Base-by-base conservation (phyloP, 2,329 filamentous ascomycete species). In the Lasiodiplodia citricola region DNA sequence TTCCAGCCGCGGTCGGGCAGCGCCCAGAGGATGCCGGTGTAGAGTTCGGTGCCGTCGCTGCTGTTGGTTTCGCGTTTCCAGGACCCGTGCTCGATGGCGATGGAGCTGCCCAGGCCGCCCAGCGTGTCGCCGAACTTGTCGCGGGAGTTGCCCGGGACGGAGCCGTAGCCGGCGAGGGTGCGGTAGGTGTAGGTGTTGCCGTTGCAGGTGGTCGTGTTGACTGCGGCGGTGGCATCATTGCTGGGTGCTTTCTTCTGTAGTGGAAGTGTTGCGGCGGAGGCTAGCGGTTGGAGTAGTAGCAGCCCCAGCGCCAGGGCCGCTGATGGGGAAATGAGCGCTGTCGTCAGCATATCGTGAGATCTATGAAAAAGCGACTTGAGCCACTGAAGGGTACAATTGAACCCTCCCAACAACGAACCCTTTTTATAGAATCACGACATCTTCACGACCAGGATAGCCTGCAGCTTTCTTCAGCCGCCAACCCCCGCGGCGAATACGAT, bases 1-100 rank as follows among this genome's bases (percentile, higher is more conserved):
- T 93, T 92, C 90, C 91, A 93, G 47, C 91, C 91, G 70, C 90
- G 84, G 74, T 92, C 90, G 1, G 91, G 90, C 18, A 92, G 78
- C 14, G 84, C 82, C 79, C 87, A 93, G 25, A 92, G 74, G 4
- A 86, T 83, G 18, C 89, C 91, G 2, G 84, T 83, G 75, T 92
- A 93, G 6, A 76, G 5, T 7, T 16, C 14, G 1, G 41, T 44
- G 16, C 41, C 41, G 14, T 44, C 31, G 8, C 31, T 82, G 75
- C 92, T 92, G 11, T 77, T 82, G 81, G 82, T 73, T 80, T 83
- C 5, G 76, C 78, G 79, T 74, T 85, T 87, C 89, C 90, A 93
- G 10, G 85, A 84, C 41, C 77, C 80, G 69, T 82, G 81, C 68
- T 90, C 87, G 37, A 93, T 79, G n/a, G 88, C 87, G 72, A 91